Conservation (phyloP, 225 moss, liverwort and hornwort genomes). For the Pleurozium schreberi region DNA sequence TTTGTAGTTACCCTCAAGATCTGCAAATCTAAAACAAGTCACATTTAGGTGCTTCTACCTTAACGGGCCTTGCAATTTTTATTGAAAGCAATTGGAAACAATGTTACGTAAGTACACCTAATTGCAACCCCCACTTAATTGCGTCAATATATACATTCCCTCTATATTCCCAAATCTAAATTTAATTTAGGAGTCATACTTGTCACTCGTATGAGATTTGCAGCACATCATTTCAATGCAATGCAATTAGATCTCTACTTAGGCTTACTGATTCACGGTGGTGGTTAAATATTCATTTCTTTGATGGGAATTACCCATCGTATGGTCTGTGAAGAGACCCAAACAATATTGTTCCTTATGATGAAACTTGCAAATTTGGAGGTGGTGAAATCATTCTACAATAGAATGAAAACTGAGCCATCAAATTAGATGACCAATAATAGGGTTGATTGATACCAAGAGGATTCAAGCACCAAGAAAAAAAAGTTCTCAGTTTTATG, state of each 20-base stretch:
- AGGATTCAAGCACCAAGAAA: not conserved
- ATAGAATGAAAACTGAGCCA: not conserved
- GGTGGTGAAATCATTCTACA: not conserved
- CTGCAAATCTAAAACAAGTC: no score
- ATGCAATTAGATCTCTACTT: no score
- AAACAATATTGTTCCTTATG: not conserved
- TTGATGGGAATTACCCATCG: not conserved
- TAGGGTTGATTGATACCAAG: not conserved
- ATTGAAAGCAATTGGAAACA: no score
- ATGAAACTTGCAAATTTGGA: not conserved
- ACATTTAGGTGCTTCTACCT: no score
- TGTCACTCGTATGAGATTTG: not conserved
- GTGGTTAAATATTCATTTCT: not conserved
- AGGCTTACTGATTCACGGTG: not conserved
- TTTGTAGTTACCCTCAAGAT: no score
- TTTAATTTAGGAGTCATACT: not conserved
- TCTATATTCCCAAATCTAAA: not conserved
- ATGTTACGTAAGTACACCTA: no score
- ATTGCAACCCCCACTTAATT: not conserved
- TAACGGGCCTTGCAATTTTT: not conserved
- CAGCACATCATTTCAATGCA: not conserved
- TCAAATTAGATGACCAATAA: not conserved
- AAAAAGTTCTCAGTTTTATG: not conserved
- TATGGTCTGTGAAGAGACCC: not conserved
- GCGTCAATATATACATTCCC: not conserved